Evolutionary conservation across 805 yeast species (phyloP).

Genomic region (Candida odintsovae): DNA sequence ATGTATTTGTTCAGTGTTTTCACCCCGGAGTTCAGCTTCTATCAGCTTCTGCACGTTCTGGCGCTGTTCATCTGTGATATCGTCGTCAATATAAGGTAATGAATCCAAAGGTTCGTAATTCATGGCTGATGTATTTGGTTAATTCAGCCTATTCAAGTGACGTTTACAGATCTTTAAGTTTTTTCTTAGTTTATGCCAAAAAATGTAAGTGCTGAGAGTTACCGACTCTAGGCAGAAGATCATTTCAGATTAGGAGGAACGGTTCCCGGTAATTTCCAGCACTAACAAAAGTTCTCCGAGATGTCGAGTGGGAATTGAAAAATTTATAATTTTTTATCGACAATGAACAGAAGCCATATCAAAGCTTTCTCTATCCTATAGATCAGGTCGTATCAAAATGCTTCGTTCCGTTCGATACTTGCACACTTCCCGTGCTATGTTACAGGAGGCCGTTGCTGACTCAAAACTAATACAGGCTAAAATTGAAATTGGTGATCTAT

Average conservation of each 20-base stretch:
- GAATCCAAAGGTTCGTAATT: conserved; percentile 33
- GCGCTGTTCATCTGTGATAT: conserved; percentile 32
- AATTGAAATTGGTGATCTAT: conserved; percentile 26
- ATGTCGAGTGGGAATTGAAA: conserved; percentile 1
- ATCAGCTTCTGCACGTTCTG: neutral
- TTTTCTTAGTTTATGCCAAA: neutral
- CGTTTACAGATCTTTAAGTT: too few relatives aligned
- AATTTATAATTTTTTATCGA: conserved; percentile 1
- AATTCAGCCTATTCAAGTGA: too few relatives aligned
- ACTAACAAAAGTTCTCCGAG: conserved; percentile 3
- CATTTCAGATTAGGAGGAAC: too few relatives aligned
- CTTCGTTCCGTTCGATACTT: conserved; percentile 13
- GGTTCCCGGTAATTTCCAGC: conserved; percentile 2
- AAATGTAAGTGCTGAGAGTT: neutral
- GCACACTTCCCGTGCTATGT: conserved; percentile 9
- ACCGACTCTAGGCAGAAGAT: conserved; percentile 4
- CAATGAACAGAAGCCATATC: neutral
- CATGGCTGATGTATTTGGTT: too few relatives aligned
- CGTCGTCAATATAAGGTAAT: conserved; percentile 33
- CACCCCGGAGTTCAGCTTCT: neutral
- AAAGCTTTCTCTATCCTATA: neutral
- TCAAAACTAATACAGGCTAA: conserved; percentile 12
- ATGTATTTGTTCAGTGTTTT: neutral
- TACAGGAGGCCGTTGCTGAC: conserved; percentile 5
- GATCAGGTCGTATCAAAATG: conserved; percentile 6